phyloP scores from a whole-genome alignment of 331 rosid genomes.

The Pyracantha coccinea region DNA sequence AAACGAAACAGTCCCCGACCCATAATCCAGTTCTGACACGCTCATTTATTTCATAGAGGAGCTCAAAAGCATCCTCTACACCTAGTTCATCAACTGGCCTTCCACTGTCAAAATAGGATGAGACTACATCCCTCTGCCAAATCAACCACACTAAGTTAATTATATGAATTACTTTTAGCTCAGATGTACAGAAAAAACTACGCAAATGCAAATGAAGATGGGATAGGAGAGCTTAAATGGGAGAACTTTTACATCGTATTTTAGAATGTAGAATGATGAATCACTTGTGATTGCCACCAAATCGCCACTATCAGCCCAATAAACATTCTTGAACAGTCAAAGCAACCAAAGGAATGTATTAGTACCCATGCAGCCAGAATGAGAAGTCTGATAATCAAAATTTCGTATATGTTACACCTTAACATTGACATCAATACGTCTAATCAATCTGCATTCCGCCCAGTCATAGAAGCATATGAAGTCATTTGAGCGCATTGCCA shows the following conservation, averaged over 20 bases:
- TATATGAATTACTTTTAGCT: not conserved
- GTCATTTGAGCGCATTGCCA: constrained; percentile 46
- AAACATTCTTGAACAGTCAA: constrained; percentile 27
- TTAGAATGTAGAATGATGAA: constrained; percentile 39
- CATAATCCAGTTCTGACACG: constrained; percentile 47
- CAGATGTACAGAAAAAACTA: not conserved
- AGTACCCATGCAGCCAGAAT: not conserved
- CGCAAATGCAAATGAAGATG: not conserved
- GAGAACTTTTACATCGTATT: constrained; percentile 29
- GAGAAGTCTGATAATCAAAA: not conserved
- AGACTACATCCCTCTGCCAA: constrained; percentile 42
- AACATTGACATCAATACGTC: constrained; percentile 44
- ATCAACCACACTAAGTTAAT: not conserved
- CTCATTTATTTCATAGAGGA: constrained; percentile 38
- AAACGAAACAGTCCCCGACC: constrained; percentile 46
- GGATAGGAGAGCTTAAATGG: not conserved
- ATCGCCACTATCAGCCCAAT: constrained; percentile 54
- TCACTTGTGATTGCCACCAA: constrained; percentile 38
- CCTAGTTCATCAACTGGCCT: constrained; percentile 40
- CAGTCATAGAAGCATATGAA: constrained; percentile 48
- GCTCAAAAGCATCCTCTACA: constrained; percentile 47
- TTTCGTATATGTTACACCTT: constrained; percentile 17
- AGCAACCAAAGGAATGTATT: not conserved
- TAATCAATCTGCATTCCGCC: constrained; percentile 44
- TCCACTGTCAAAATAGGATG: constrained; percentile 36